These are phyloP conservation scores for Xylaria sp. DNA, from an alignment of 2,329 filamentous ascomycete species.

Conservation along the genomic window DNA sequence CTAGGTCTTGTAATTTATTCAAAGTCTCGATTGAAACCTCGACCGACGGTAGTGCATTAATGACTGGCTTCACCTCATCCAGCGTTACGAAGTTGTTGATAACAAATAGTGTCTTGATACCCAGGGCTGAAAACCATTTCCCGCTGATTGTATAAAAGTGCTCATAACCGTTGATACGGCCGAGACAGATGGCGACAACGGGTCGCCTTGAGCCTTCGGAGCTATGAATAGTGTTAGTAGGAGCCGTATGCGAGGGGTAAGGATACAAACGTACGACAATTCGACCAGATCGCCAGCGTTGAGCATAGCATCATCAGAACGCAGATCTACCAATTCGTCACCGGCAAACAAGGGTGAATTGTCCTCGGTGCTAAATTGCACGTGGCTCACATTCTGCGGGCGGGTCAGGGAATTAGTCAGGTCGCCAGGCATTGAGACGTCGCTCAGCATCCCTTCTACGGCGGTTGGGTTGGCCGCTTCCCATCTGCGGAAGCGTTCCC, in stretches of 20 bases:
- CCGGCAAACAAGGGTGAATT: conserved; percentile 50
- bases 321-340: conserved; percentile 53
- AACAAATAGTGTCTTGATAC: conserved; percentile 60
- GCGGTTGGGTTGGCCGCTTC: conserved; percentile 51
- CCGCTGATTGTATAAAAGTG: conserved; percentile 67
- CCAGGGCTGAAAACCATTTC: conserved; percentile 59
- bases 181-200: conserved; percentile 64
- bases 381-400: conserved; percentile 48
- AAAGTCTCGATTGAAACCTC: conserved; percentile 48
- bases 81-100: conserved; percentile 59
- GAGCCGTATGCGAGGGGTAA: not conserved
- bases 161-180: conserved; percentile 60
- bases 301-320: conserved; percentile 49
- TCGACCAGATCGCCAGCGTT: conserved; percentile 64
- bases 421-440: conserved; percentile 46
- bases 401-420: conserved; percentile 53
- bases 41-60: conserved; percentile 52
- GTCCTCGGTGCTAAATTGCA: conserved; percentile 46
- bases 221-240: conserved; percentile 41
- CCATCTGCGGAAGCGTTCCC: conserved; percentile 57
- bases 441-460: conserved; percentile 43
- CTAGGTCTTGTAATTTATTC: conserved; percentile 54
- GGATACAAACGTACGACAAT: conserved; percentile 51
- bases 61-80: conserved; percentile 56
- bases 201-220: conserved; percentile 56